A percentile compares a stretch with the other conserved stretches of the same genome.
These are phyloP conservation scores for Thelonectria discophora DNA, from an alignment of 2,329 filamentous ascomycete genomes.

Conservation along the genomic window DNA sequence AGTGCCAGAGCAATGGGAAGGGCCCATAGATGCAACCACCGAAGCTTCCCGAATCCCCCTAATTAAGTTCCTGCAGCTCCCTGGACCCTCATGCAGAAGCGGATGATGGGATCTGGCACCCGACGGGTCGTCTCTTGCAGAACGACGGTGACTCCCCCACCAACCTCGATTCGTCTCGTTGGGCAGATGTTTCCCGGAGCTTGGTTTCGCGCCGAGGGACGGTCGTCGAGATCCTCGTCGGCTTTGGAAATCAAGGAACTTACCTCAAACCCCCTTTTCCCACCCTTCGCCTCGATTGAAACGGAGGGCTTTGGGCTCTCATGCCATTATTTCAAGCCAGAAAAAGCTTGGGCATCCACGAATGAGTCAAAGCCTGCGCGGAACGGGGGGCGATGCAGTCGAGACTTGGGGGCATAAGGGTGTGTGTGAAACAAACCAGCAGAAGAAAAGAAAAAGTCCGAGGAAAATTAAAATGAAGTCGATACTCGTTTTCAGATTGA, in stretches of 20 bases:
- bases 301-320: conserved; percentile 13
- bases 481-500: background rate
- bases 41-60: background rate
- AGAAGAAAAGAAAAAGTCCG: conserved; percentile 23
- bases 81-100: background rate
- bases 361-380: conserved; percentile 16
- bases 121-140: background rate
- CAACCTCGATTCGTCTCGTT: background rate
- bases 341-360: conserved; percentile 33
- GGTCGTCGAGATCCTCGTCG: background rate
- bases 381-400: conserved; percentile 34
- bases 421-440: conserved; percentile 11
- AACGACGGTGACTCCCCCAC: background rate
- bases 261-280: conserved; percentile 12
- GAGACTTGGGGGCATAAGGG: conserved; percentile 15
- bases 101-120: background rate
- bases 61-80: background rate
- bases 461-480: conserved; percentile 16
- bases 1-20: background rate
- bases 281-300: background rate
- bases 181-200: background rate
- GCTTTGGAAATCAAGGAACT: background rate
- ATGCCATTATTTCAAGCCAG: conserved; percentile 9
- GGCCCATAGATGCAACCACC: background rate
- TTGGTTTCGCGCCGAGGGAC: background rate